These are phyloP conservation scores for Thermothielavioides terrestris DNA, from an alignment of 495 filamentous ascomycete genomes.

Conservation along the genomic window DNA sequence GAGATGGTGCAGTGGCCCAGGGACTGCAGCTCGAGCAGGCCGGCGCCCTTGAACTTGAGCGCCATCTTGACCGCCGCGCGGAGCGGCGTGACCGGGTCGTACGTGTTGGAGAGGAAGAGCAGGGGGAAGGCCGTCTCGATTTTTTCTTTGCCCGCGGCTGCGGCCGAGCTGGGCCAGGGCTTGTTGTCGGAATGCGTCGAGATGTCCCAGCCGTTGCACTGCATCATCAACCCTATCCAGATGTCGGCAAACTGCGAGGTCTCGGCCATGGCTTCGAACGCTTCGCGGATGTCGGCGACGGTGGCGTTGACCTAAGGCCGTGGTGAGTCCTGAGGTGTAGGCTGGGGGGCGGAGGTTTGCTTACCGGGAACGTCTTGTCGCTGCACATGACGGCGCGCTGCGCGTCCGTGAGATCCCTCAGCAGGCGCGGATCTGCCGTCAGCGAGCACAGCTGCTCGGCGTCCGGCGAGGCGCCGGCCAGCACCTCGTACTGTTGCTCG, in stretches of 20 bases:
- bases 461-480: conserved; percentile 8
- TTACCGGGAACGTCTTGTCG: conserved; percentile 36
- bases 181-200: not conserved
- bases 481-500: conserved; percentile 5
- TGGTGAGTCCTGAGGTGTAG: not conserved
- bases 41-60: conserved; percentile 35
- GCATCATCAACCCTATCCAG: conserved; percentile 34
- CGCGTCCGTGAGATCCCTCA: conserved; percentile 37
- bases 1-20: conserved; percentile 38
- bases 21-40: conserved; percentile 37
- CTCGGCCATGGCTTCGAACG: conserved; percentile 29
- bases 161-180: not conserved
- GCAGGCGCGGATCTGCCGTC: conserved; percentile 28
- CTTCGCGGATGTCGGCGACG: conserved; percentile 23
- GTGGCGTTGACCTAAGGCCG: conserved; percentile 31
- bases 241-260: conserved; percentile 38
- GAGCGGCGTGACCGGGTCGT: conserved; percentile 55
- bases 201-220: conserved; percentile 38
- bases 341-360: not conserved
- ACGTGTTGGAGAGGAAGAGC: conserved; percentile 50
- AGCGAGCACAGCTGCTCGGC: conserved; percentile 26
- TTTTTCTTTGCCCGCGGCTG: not conserved
- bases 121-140: conserved; percentile 49
- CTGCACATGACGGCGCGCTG: conserved; percentile 38
- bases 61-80: conserved; percentile 44